Evolutionary conservation across 2,329 filamentous ascomycete species (phyloP), one percentile per base, ranked within the genome.

Genomic region (Aureobasidium sp.): DNA sequence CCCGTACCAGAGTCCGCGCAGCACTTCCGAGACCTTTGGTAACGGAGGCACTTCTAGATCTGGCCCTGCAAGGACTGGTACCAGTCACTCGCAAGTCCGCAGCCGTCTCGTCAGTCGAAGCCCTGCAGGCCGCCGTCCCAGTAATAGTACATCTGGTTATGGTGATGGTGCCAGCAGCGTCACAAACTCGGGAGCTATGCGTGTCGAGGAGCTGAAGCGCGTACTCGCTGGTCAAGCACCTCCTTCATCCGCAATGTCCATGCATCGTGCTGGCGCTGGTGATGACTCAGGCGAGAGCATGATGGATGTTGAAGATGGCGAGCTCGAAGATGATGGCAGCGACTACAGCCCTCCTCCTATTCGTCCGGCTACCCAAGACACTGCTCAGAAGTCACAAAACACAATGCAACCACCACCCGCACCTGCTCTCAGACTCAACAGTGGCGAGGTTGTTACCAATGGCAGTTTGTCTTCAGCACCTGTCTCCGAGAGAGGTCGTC

Each of bases 221-320:
- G 76, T 77, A 0, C 71, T 80, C 0, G 73, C 75, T 73, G 75
- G 42, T 70, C 73, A 56, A 71, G 56, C 47, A 19, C 44, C 56
- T 11, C 22, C 45, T 31, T 60, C 56, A 14, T 50, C 45, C 3
- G 45, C 45, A 19, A 52, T 50, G 45, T 50, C 45, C 33, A 35
- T 60, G 33, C 44, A 40, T 12, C 57, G 57, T 73, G 29, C 75
- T 17, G 64, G 59, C 17, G 66, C 81, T 57, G 83, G 82, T 63
- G 78, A 79, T 66, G 81, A 78, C 60, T 85, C 79, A 68, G 81
- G 78, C 62, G 87, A 90, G 60, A 89, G 86, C 71, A 82, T 90
- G 78, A 81, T 87, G 65, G 68, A 70, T 27, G 66, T 66, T 15
- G 68, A 64, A 39, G 68, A 66, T 24, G 65, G 49, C 5, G 45